These are phyloP conservation scores for Gnomoniopsis sp. DNA, from an alignment of 2,329 filamentous ascomycete species.

Conservation along the genomic window DNA sequence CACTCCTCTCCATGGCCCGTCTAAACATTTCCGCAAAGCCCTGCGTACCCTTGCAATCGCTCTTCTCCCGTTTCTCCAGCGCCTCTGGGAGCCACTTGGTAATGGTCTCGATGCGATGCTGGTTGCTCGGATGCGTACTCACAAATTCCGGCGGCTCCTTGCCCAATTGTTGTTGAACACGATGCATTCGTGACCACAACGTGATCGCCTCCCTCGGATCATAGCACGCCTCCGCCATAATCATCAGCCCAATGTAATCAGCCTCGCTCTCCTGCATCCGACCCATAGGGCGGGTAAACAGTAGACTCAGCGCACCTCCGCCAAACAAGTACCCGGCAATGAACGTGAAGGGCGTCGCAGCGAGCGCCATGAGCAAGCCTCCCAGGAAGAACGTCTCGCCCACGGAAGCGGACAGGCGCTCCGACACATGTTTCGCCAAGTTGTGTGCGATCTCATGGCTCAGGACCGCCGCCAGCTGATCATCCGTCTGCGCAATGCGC, in stretches of 20 bases:
- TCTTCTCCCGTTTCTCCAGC: constrained; percentile 48
- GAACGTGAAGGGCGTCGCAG: constrained; percentile 39
- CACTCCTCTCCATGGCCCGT: constrained; percentile 39
- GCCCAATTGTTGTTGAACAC: constrained; percentile 30
- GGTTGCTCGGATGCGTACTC: constrained; percentile 72
- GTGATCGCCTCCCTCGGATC: constrained; percentile 63
- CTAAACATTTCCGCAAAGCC: constrained; percentile 52
- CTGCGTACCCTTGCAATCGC: constrained; percentile 51
- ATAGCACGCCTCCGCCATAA: constrained; percentile 80
- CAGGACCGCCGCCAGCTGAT: constrained; percentile 70
- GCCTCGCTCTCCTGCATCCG: constrained; percentile 73
- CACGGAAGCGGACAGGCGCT: constrained; percentile 55
- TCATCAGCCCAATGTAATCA: constrained; percentile 76
- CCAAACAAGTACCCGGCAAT: constrained; percentile 38
- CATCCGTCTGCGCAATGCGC: constrained; percentile 61
- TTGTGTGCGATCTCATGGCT: constrained; percentile 80
- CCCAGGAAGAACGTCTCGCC: constrained; percentile 50
- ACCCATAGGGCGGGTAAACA: constrained; percentile 66
- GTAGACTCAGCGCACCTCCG: constrained; percentile 54
- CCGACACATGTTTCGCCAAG: constrained; percentile 64
- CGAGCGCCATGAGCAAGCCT: constrained; percentile 46
- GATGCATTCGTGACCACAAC: constrained; percentile 67
- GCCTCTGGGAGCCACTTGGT: constrained; percentile 59
- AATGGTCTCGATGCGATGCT: constrained; percentile 63
- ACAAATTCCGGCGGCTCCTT: constrained; percentile 64